A percentile compares a stretch with the other conserved stretches of the same genome.
These are phyloP conservation scores for Tolypocladium guangdongense DNA, from an alignment of 2,329 filamentous ascomycete genomes.

Conservation along the genomic window DNA sequence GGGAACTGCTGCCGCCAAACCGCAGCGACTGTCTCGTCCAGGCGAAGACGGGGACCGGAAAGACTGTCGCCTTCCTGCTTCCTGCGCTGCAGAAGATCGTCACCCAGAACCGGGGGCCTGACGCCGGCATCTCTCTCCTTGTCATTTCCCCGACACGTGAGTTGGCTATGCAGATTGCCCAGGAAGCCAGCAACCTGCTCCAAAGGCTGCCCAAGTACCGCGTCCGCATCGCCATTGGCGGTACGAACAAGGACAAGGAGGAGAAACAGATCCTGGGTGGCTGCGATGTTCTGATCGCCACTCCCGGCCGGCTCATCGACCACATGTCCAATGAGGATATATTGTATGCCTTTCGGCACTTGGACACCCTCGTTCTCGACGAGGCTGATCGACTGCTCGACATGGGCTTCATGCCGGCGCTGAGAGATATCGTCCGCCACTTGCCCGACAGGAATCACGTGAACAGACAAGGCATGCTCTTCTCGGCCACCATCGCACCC, in stretches of 20 bases:
- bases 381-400: constrained; percentile 76
- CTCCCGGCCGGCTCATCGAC: constrained; percentile 68
- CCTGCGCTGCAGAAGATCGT: constrained; percentile 75
- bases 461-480: constrained; percentile 64
- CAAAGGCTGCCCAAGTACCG: constrained; percentile 64
- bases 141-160: constrained; percentile 62
- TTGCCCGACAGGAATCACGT: constrained; percentile 52
- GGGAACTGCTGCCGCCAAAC: constrained; percentile 33
- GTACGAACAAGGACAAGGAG: constrained; percentile 62
- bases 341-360: constrained; percentile 50
- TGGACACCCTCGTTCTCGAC: constrained; percentile 75
- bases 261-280: constrained; percentile 60
- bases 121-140: constrained; percentile 43
- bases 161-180: constrained; percentile 57
- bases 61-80: constrained; percentile 73
- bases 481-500: constrained; percentile 72
- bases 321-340: constrained; percentile 66
- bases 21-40: constrained; percentile 55
- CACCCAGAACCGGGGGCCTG: constrained; percentile 20
- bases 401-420: constrained; percentile 70
- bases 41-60: constrained; percentile 80
- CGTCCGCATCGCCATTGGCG: constrained; percentile 70
- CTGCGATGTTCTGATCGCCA: constrained; percentile 72
- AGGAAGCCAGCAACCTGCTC: constrained; percentile 60
- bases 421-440: constrained; percentile 65